phyloP scores from a whole-genome alignment of 2,329 filamentous ascomycete genomes.

The Aspergillus eucalypticola region DNA sequence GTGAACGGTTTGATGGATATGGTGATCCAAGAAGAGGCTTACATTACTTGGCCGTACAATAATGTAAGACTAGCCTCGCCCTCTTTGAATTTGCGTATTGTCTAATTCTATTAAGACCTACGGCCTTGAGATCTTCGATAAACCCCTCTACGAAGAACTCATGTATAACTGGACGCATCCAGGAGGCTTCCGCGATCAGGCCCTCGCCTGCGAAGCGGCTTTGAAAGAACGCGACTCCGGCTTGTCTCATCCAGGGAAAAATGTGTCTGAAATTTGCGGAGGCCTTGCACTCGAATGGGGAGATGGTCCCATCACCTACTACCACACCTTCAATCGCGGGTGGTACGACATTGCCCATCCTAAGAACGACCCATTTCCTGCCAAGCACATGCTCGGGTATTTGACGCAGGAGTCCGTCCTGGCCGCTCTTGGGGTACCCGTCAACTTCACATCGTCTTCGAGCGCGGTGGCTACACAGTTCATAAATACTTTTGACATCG shows the following conservation, averaged over 20 bases:
- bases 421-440: slow-evolving; percentile 55
- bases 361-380: neutral
- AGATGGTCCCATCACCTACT: neutral
- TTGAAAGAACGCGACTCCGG: slow-evolving; percentile 1
- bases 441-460: slow-evolving; percentile 54
- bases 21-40: slow-evolving; percentile 1
- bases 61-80: neutral
- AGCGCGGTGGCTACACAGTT: slow-evolving; percentile 48
- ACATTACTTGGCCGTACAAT: neutral
- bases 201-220: neutral
- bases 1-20: slow-evolving; percentile 6
- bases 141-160: neutral
- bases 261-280: neutral
- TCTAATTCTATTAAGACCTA: neutral
- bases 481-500: slow-evolving; percentile 38
- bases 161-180: neutral
- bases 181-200: neutral
- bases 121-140: neutral
- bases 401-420: slow-evolving; percentile 57
- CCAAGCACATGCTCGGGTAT: slow-evolving; percentile 33
- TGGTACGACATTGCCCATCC: slow-evolving; percentile 7
- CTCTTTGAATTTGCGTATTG: accelerated
- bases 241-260: neutral
- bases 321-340: neutral
- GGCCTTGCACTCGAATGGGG: neutral